Percentiles rank a stretch among this genome's conserved stretches.
phyloP scores from a whole-genome alignment of 805 yeast genomes.

The Ogataea dorogensis region DNA sequence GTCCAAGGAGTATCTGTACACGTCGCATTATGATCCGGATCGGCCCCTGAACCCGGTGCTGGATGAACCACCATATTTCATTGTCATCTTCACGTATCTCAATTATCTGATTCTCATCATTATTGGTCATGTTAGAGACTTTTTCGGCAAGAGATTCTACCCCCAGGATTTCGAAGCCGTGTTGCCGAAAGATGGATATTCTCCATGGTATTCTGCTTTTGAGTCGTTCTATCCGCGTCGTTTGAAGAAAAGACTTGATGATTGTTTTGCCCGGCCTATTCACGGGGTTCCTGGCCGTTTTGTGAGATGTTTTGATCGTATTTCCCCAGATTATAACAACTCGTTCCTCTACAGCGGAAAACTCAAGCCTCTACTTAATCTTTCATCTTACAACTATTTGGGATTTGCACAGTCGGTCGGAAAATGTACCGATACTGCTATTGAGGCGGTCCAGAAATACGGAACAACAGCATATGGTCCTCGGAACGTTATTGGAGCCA shows the following conservation, averaged over 20 bases:
- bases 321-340: constrained; percentile 60
- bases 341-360: constrained; percentile 75
- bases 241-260: constrained; percentile 85
- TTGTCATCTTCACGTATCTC: constrained; percentile 78
- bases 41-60: constrained; percentile 58
- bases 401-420: constrained; percentile 98
- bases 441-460: constrained; percentile 57
- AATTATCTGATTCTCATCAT: constrained; percentile 81
- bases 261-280: constrained; percentile 94
- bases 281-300: constrained; percentile 96
- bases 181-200: constrained; percentile 80
- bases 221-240: constrained; percentile 93
- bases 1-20: constrained; percentile 61
- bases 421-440: constrained; percentile 77
- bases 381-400: constrained; percentile 88
- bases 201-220: constrained; percentile 93
- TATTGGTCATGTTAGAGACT: constrained; percentile 89
- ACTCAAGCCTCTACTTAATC: constrained; percentile 73
- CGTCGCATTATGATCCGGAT: constrained; percentile 54
- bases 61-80: constrained; percentile 86
- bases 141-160: constrained; percentile 71
- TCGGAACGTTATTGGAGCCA: constrained; percentile 69
- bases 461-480: constrained; percentile 84
- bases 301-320: constrained; percentile 77
- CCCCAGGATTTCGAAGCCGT: constrained; percentile 65